Base-by-base conservation (phyloP, 805 yeast genomes). In the Teunomyces stri region DNA sequence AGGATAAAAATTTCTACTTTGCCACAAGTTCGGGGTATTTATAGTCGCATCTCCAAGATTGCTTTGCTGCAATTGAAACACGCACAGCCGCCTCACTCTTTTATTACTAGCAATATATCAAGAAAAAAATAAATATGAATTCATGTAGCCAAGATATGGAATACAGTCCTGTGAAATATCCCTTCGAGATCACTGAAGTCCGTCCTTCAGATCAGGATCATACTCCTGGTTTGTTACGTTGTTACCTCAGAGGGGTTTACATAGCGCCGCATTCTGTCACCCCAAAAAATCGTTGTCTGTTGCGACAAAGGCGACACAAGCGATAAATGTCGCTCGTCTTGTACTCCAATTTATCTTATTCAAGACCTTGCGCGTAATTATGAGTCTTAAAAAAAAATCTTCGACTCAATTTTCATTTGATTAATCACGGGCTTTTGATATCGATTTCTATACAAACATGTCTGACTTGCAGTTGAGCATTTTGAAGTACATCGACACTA, bases 401-500 rank as follows among this genome's bases (percentile, higher is more conserved):
- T 37, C 40, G 40, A 22, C 40, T 37, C 43, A 37, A 21, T 37
- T 37, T 37, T 37, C 40, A 37, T 20, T 37, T 37, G 40, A 37
- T 21, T 22, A 21, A 37, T 20, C 40, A 37, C 29, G 18, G 29
- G 16, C 29, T 37, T n/a, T 13, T 11, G 15, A 21, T 27, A 13
- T 18, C n/a, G 10, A 12, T n/a, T 12, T 27, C 40, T 21, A 37
- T 22, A 37, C 15, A 37, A 44, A 18, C 25, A 86, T 86, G 92
- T 81, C 90, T 43, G 87, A 82, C 49, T 69, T 87, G 52, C 91
- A 85, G 65, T 68, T 81, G 51, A 67, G 58, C 34, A 71, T 90
- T 46, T 78, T 90, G 57, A 76, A 85, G 66, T 76, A 76, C 45
- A 81, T 92, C 49, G 85, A 84, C 55, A 74, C 76, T 45, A 64